Evolutionary conservation across 768 basidiomycete species (phyloP), one percentile per base, ranked within the genome.

Genomic region (Pholiota conissans): DNA sequence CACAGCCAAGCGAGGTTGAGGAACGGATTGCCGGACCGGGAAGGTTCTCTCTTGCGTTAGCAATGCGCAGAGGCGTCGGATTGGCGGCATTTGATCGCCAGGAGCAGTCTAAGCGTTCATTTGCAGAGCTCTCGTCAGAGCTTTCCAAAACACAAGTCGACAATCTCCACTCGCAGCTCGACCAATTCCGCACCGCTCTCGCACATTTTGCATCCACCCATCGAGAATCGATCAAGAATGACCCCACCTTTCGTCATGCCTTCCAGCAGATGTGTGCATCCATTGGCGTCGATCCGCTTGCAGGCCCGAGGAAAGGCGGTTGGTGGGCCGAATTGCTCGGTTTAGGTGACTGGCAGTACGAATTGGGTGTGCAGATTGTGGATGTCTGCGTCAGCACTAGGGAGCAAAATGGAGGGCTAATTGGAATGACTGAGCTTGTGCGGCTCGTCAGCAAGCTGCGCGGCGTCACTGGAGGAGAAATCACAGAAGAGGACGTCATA

Each of bases 251-350:
- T 70, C 83, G 97, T 3, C 90, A 89, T 78, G 89, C 86, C 18
- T 98, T 98, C 73, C 92, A 95, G 63, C 89, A 92, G 57, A 97
- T 99, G 93, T 99, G 97, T 69, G 83, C 90, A 2, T 87, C 89
- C 14, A 91, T 99, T 55, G 94, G 94, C 29, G 93, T 99, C 22
- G 97, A 98, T 70, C 95, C 96, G 1, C 83, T 98, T 20, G 89
- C 91, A 1, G 93, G 93, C 0, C 90, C 91, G 0, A 76, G 89
- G 39, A 86, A 86, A 65, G 91, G 91, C 34, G 93, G 93, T 2
- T 91, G 92, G 85, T 97, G 94, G 93, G 87, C 89, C 2, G 94
- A 95, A 68, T 76, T 94, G 66, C 82, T 95, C 32, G 89, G 88
- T 7, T 73, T 97, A 53, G 87, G 93, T 14, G 97, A 98, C 69